Base-by-base conservation (phyloP, 176 grass and related monocot genomes). In the Bromus sterilis region DNA sequence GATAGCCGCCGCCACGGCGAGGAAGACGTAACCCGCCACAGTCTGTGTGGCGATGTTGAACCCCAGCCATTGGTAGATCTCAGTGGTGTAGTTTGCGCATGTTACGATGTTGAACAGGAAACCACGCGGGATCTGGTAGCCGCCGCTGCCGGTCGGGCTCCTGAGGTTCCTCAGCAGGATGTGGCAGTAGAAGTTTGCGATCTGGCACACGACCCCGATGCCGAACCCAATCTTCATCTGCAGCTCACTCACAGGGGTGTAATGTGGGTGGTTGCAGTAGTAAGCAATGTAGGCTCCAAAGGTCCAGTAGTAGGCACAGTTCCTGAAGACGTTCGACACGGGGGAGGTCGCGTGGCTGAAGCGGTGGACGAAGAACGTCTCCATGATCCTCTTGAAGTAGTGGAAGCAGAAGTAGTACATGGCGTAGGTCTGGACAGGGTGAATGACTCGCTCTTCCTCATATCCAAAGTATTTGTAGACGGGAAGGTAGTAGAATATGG, bases 31-130 rank as follows among this genome's bases (percentile, higher is more conserved):
- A 20, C 96, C 96, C 3, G 96, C 96, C 42, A 91, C 85, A 4
- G 96, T 99, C 77, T 95, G 96, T 0, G 93, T 99, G 26, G 96
- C 96, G 36, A 99, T 80, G 80, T 99, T 99, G 83, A 99, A 99
- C 1, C 96, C 93, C 0, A 99, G 33, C 96, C 96, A 99, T 53
- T 99, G 93, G 86, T 99, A 99, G 85, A 99, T 99, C 84, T 99
- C 96, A 0, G 96, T 99, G 8, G 93, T 99, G 74, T 99, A 99
- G 69, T 99, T 99, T 3, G 96, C 96, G 3, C 96, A 99, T 0
- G 96, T 99, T 83, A 95, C 96, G 1, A 95, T 91, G 86, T 99
- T 95, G 82, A 99, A 99, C 85, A 99, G 75, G 78, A 99, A 99
- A 1, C 96, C 96, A 25, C 57, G 80, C 24, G 96, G 96, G 68